Conservation (phyloP, 306 rosid genomes). For the Mimosa pudica region DNA sequence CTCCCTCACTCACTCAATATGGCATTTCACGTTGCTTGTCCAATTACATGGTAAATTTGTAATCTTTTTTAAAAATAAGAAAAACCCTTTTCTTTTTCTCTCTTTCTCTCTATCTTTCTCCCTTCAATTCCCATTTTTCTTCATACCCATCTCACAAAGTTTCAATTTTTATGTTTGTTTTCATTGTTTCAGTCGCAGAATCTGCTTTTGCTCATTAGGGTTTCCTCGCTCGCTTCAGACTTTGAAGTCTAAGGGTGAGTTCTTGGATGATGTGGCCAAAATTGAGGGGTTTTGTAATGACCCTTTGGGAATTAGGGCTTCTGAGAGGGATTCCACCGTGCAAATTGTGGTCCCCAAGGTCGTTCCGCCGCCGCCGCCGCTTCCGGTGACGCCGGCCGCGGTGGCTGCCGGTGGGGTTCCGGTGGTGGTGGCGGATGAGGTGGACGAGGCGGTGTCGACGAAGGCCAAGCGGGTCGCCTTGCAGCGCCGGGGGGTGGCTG, state of each 20-base stretch:
- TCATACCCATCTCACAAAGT: slow-evolving; percentile 12
- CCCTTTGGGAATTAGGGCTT: slow-evolving; percentile 61
- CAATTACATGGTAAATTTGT: slow-evolving; percentile 68
- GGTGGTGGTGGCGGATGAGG: slow-evolving; percentile 31
- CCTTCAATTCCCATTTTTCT: neutral
- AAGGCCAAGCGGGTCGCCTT: slow-evolving; percentile 81
- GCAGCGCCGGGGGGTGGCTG: slow-evolving; percentile 90
- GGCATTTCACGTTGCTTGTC: slow-evolving; percentile 92
- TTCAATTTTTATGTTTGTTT: neutral
- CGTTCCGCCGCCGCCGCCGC: slow-evolving; percentile 64
- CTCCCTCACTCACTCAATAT: slow-evolving; percentile 56
- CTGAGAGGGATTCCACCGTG: slow-evolving; percentile 43
- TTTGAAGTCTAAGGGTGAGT: slow-evolving; percentile 42
- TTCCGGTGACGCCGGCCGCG: slow-evolving; percentile 9
- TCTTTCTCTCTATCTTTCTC: neutral
- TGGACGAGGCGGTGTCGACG: slow-evolving; percentile 70
- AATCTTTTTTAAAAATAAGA: slow-evolving; percentile 11
- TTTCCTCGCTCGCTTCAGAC: slow-evolving; percentile 54
- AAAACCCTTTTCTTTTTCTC: neutral
- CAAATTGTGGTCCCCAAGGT: slow-evolving; percentile 82
- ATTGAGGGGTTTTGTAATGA: slow-evolving; percentile 55
- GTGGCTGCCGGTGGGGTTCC: slow-evolving; percentile 33
- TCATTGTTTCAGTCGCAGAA: slow-evolving; percentile 57
- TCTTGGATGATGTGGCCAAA: slow-evolving; percentile 48
- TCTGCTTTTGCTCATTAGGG: slow-evolving; percentile 74